Evolutionary conservation across 805 yeast genomes (phyloP).

Genomic region (Sugiyamaella chiloensis): DNA sequence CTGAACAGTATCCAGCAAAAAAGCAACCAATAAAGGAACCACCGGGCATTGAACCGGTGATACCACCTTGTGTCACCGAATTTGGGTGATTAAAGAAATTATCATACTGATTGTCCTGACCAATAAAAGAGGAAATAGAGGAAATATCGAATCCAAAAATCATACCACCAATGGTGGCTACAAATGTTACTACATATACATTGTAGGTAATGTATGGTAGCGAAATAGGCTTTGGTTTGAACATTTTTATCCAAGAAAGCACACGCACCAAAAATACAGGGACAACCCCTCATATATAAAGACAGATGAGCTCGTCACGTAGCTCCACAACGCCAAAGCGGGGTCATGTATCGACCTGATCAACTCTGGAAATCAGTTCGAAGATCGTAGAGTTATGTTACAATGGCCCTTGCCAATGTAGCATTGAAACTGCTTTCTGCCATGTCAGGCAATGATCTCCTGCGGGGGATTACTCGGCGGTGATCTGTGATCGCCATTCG

Average conservation of each 20-base stretch:
- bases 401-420: slow-evolving; percentile 1
- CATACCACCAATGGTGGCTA: slow-evolving; percentile 64
- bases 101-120: slow-evolving; percentile 45
- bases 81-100: slow-evolving; percentile 51
- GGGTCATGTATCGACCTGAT: too few species aligned
- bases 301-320: too few species aligned
- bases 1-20: slow-evolving; percentile 47
- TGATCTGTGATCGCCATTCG: slow-evolving; percentile 1
- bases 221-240: slow-evolving; percentile 4
- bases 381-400: not conserved
- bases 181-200: slow-evolving; percentile 50
- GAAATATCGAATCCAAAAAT: slow-evolving; percentile 76
- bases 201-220: slow-evolving; percentile 38
- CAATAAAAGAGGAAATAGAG: slow-evolving; percentile 66
- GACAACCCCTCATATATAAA: too few species aligned
- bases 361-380: not conserved
- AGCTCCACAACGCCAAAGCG: too few species aligned
- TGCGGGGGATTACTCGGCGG: not conserved
- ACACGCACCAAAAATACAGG: too few species aligned
- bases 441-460: not conserved
- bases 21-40: slow-evolving; percentile 72
- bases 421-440: not conserved
- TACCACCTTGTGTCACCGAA: slow-evolving; percentile 61
- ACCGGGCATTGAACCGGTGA: slow-evolving; percentile 70
- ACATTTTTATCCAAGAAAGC: too few species aligned